These are phyloP conservation scores for Artemisia argyi DNA, from an alignment of 129 eudicot species.

Conservation along the genomic window DNA sequence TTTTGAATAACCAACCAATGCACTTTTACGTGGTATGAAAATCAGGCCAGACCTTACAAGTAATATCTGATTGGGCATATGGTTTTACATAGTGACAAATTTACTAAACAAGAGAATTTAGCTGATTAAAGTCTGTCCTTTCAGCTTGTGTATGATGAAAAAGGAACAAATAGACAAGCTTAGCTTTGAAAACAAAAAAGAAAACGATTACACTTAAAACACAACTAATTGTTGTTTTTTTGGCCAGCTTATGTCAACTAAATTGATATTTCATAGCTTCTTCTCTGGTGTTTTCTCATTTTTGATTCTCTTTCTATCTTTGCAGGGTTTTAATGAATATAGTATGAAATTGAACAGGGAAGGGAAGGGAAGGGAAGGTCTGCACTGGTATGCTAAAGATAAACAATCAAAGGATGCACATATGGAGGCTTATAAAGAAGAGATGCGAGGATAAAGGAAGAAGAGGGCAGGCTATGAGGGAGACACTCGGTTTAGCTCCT, in stretches of 20 bases:
- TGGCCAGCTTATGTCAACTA: neutral
- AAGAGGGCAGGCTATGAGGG: conserved; percentile 50
- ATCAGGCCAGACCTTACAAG: too few relatives aligned
- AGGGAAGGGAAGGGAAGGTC: too few relatives aligned
- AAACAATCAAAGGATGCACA: conserved; percentile 50
- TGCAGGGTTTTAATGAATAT: neutral
- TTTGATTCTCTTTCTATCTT: neutral
- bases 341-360: too few relatives aligned
- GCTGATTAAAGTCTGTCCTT: too few relatives aligned
- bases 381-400: conserved; percentile 85
- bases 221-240: neutral
- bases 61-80: too few relatives aligned
- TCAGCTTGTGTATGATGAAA: too few relatives aligned
- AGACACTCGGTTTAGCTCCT: conserved; percentile 96
- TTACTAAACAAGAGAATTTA: too few relatives aligned
- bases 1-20: too few relatives aligned
- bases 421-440: neutral
- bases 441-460: too few relatives aligned
- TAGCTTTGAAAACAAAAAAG: neutral
- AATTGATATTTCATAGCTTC: too few relatives aligned
- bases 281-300: neutral
- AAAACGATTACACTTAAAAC: neutral
- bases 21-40: too few relatives aligned
- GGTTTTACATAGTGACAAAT: too few relatives aligned
- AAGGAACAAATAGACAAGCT: neutral